These are phyloP conservation scores for Penicillium pancosmium DNA, from an alignment of 495 filamentous ascomycete genomes.

Conservation along the genomic window DNA sequence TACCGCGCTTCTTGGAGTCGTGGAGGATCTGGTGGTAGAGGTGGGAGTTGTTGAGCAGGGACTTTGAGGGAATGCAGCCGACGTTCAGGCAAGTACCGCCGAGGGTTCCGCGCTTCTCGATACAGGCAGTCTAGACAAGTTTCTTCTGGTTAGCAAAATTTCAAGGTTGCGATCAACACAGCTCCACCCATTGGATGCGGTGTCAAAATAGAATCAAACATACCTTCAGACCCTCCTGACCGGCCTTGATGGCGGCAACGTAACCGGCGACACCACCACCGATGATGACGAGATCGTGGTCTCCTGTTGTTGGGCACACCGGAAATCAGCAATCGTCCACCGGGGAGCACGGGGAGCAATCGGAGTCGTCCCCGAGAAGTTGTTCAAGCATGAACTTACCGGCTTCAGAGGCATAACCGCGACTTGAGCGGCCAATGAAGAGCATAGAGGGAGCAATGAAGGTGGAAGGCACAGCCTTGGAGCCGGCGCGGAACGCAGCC, in stretches of 20 bases:
- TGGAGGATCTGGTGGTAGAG: conserved; percentile 97
- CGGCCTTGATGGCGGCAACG: conserved; percentile 98
- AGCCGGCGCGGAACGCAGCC: conserved; percentile 59
- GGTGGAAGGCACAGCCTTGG: conserved; percentile 53
- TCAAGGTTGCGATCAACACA: background rate
- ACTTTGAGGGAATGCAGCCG: conserved; percentile 98
- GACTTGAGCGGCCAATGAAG: conserved; percentile 61
- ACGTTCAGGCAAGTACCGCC: conserved; percentile 99
- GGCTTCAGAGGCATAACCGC: conserved; percentile 78
- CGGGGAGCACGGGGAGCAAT: conserved; percentile 19
- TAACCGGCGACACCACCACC: conserved; percentile 98
- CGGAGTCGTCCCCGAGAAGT: conserved; percentile 5
- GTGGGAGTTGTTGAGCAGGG: conserved; percentile 98
- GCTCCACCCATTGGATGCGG: background rate
- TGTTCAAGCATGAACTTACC: conserved; percentile 53
- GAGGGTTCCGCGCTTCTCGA: conserved; percentile 95
- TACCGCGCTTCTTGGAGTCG: conserved; percentile 95
- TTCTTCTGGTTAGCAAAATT: conserved; percentile 18
- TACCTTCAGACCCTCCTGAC: conserved; percentile 96
- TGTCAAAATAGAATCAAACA: conserved; percentile 17
- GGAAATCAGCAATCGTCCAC: conserved; percentile 30
- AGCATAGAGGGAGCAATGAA: conserved; percentile 57
- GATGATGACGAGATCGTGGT: conserved; percentile 91
- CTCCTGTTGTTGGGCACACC: conserved; percentile 56
- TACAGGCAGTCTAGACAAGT: conserved; percentile 77